phyloP scores from a whole-genome alignment of 1,284 basidiomycete species.

The Coriolopsis trogii region DNA sequence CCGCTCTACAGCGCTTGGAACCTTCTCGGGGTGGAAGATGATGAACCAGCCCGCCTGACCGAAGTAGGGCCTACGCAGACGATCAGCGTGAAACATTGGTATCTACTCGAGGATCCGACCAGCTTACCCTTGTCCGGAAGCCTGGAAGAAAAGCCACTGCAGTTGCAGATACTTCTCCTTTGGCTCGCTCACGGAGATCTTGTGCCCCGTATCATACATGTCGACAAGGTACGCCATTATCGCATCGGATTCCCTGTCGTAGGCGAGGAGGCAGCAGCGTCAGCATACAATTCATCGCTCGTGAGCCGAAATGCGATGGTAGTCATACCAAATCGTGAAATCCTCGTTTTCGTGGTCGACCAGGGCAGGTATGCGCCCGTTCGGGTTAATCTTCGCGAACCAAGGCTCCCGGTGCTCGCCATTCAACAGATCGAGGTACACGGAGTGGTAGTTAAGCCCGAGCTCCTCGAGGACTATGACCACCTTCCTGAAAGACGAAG shows the following conservation, averaged over 20 bases:
- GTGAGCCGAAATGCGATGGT: neutral
- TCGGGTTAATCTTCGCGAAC: slow-evolving; percentile 30
- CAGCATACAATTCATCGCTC: neutral
- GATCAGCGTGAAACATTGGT: neutral
- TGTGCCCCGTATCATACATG: slow-evolving; percentile 28
- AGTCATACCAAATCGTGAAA: slow-evolving; percentile 20
- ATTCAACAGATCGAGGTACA: slow-evolving; percentile 28
- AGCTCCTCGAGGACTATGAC: slow-evolving; percentile 31
- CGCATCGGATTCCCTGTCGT: slow-evolving; percentile 37
- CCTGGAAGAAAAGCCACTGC: slow-evolving; percentile 35
- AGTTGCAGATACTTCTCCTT: slow-evolving; percentile 25
- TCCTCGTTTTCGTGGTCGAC: slow-evolving; percentile 37
- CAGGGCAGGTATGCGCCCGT: slow-evolving; percentile 34
- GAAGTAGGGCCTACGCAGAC: slow-evolving; percentile 10
- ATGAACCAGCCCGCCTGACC: slow-evolving; percentile 11
- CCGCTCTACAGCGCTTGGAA: slow-evolving; percentile 30
- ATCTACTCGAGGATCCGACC: neutral
- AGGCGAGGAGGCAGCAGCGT: neutral
- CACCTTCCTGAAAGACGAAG: slow-evolving; percentile 29
- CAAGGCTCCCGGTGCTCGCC: slow-evolving; percentile 28
- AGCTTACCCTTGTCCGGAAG: slow-evolving; percentile 32
- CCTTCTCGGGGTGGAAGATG: neutral
- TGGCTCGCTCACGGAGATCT: slow-evolving; percentile 27
- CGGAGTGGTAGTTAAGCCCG: slow-evolving; percentile 29
- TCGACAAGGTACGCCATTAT: slow-evolving; percentile 37